These are phyloP conservation scores for Stevia rebaudiana DNA, from an alignment of 140 eudicot species.

Conservation along the genomic window DNA sequence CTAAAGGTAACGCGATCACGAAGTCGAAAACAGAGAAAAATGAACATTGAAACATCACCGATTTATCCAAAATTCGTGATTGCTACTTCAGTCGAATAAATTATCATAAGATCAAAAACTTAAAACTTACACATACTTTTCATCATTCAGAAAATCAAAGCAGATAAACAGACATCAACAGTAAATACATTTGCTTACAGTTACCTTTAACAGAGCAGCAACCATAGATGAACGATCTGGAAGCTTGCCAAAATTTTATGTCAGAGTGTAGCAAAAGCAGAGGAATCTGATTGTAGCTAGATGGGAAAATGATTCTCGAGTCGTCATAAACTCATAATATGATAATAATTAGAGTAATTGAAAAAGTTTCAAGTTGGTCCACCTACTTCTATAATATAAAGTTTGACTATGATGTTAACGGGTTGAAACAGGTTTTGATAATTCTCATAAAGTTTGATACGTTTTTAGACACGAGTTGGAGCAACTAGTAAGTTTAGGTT, in stretches of 20 bases:
- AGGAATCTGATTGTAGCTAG: constrained; percentile 18
- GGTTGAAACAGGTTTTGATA: too few relatives aligned
- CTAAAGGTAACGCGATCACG: background rate
- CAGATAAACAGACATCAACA: background rate
- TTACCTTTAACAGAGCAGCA: constrained; percentile 22
- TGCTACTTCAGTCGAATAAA: background rate
- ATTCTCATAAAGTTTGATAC: too few relatives aligned
- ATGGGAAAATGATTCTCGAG: constrained; percentile 21
- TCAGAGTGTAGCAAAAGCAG: constrained; percentile 23
- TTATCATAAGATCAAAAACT: background rate
- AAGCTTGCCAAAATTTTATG: background rate
- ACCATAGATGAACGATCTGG: constrained; percentile 15
- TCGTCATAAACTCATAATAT: background rate
- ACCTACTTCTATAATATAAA: too few relatives aligned
- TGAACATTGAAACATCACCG: background rate
- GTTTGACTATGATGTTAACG: too few relatives aligned
- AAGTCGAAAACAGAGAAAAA: background rate
- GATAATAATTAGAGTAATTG: too few relatives aligned
- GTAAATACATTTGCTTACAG: background rate
- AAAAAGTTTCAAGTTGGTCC: too few relatives aligned
- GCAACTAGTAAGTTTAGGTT: too few relatives aligned
- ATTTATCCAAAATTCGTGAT: background rate
- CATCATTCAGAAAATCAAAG: background rate
- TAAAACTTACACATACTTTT: background rate
- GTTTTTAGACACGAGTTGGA: too few relatives aligned